Conservation (phyloP, 108 stramenopile genomes). For the Fistulifera pelliculosa region DNA sequence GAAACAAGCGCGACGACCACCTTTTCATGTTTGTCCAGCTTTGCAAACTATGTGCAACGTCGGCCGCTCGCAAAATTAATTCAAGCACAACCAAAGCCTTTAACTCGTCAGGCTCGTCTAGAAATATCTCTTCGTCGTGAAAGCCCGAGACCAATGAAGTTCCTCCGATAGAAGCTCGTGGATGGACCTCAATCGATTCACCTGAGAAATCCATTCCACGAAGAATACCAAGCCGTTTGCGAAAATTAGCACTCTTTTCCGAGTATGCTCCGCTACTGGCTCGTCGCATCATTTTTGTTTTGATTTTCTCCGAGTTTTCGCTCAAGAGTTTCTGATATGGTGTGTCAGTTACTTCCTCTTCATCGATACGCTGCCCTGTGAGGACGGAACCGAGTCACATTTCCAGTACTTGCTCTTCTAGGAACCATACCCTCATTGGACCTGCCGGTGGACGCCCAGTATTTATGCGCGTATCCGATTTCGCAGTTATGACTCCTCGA, state of each 20-base stretch:
- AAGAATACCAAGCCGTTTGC: constrained; percentile 30
- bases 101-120: constrained; percentile 27
- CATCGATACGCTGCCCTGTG: background rate
- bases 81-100: constrained; percentile 35
- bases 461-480: background rate
- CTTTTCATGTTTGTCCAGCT: constrained; percentile 27
- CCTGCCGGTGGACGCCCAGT: background rate
- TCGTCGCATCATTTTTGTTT: too few species aligned
- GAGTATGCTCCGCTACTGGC: too few species aligned
- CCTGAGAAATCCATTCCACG: constrained; percentile 55
- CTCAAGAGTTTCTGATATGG: too few species aligned
- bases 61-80: constrained; percentile 25
- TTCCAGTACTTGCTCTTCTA: constrained; percentile 7
- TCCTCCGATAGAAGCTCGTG: background rate
- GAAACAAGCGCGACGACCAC: constrained; percentile 21
- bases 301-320: too few species aligned
- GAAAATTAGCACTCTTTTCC: background rate
- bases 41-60: constrained; percentile 31
- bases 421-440: background rate
- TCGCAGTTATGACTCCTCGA: background rate
- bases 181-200: constrained; percentile 15
- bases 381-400: constrained; percentile 4
- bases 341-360: background rate
- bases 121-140: background rate
- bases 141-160: background rate